Evolutionary conservation across 1,284 basidiomycete genomes (phyloP).

Genomic region (Calocybe gambosa): DNA sequence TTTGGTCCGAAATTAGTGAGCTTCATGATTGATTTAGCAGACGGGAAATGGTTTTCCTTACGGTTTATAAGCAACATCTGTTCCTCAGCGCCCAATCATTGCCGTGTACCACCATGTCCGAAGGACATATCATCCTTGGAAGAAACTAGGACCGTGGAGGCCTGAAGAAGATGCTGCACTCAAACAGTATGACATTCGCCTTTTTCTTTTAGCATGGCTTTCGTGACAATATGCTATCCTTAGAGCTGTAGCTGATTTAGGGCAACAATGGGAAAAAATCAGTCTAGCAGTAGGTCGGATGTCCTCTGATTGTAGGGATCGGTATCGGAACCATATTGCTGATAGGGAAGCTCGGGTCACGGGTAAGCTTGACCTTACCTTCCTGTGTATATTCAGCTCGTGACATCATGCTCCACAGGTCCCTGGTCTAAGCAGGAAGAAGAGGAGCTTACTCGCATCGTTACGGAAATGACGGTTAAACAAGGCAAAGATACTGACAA

Average conservation of each 20-base stretch:
- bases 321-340: conserved; percentile 74
- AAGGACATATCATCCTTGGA: conserved; percentile 59
- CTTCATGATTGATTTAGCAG: conserved; percentile 9
- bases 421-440: conserved; percentile 72
- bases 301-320: conserved; percentile 76
- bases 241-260: conserved; percentile 62
- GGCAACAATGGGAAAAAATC: conserved; percentile 78
- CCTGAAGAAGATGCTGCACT: conserved; percentile 62
- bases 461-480: conserved; percentile 62
- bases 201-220: not conserved
- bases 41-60: not conserved
- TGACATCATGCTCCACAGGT: conserved; percentile 29
- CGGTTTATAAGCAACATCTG: conserved; percentile 46
- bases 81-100: conserved; percentile 70
- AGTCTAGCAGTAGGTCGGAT: conserved; percentile 61
- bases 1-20: conserved; percentile 77
- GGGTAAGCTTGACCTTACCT: conserved; percentile 31
- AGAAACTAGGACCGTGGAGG: conserved; percentile 66
- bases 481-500: conserved; percentile 66
- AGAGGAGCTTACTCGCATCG: conserved; percentile 61
- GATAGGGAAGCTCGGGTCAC: conserved; percentile 49
- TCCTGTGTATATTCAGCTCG: not conserved
- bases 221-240: conserved; percentile 2
- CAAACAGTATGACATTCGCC: conserved; percentile 40
- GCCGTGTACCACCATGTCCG: conserved; percentile 79